phyloP scores from a whole-genome alignment of 139 green algal species.

The Chlorella vulgaris region DNA sequence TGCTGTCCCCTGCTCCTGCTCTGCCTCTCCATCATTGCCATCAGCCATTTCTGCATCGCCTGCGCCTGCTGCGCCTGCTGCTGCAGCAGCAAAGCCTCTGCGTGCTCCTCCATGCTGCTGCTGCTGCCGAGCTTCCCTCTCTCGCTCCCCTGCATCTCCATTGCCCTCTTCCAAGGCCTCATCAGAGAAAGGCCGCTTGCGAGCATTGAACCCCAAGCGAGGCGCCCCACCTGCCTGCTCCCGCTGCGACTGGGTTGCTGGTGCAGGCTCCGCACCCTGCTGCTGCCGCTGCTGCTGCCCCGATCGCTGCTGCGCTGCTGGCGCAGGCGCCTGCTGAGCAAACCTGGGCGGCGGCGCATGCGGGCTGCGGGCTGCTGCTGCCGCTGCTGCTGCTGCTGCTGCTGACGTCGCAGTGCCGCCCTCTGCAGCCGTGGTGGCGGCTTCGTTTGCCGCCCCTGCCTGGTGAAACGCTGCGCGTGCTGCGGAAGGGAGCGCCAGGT shows the following conservation, averaged over 20 bases:
- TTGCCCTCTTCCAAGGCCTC: background rate
- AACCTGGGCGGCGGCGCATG: background rate
- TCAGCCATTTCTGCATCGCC: background rate
- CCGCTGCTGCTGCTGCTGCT: background rate
- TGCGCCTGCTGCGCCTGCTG: background rate
- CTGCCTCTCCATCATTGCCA: background rate
- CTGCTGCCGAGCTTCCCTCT: background rate
- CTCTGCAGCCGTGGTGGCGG: no score
- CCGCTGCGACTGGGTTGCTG: background rate
- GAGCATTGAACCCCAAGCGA: background rate
- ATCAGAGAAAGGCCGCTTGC: background rate
- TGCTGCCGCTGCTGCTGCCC: background rate
- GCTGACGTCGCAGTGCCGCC: no score
- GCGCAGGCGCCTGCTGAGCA: background rate
- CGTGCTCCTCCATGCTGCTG: background rate
- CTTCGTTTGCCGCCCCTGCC: background rate
- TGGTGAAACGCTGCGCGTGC: background rate
- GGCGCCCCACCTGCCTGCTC: background rate
- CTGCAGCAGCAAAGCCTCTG: background rate
- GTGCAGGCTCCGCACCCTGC: background rate
- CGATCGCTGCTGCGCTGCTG: background rate
- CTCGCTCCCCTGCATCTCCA: background rate
- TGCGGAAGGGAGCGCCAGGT: no score
- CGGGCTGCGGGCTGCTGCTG: background rate
- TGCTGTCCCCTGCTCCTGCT: background rate